Percentiles rank a stretch among this genome's conserved stretches.
phyloP scores from a whole-genome alignment of 2,329 filamentous ascomycete species.

The Colletotrichum sp. region DNA sequence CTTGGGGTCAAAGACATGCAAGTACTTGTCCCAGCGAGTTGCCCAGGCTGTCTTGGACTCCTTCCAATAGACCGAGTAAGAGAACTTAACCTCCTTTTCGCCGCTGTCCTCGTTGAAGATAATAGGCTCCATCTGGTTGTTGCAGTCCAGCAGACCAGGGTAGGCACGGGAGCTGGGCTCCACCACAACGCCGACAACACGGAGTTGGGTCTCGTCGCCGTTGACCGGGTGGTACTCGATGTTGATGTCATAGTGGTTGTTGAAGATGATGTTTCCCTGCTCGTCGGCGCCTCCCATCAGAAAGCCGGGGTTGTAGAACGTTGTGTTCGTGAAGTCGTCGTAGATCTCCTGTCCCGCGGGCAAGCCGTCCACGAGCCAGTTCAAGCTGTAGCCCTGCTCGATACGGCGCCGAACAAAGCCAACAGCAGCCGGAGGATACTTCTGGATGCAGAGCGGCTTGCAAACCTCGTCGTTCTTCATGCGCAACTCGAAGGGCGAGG shows the following conservation, averaged over 20 bases:
- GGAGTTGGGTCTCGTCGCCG: conserved; percentile 69
- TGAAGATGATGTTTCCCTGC: conserved; percentile 67
- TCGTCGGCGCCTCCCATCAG: conserved; percentile 69
- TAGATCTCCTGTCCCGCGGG: conserved; percentile 85
- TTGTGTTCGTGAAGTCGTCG: conserved; percentile 76
- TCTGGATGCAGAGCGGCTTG: conserved; percentile 75
- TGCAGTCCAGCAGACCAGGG: conserved; percentile 67
- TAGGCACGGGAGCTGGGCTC: conserved; percentile 76
- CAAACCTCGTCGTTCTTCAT: conserved; percentile 91
- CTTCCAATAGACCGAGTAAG: conserved; percentile 91
- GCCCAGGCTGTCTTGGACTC: conserved; percentile 89
- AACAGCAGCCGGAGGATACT: conserved; percentile 68
- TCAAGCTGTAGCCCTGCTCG: conserved; percentile 85
- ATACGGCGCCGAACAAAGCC: conserved; percentile 86
- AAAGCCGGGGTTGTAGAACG: conserved; percentile 93
- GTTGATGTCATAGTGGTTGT: conserved; percentile 95
- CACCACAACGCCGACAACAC: conserved; percentile 92
- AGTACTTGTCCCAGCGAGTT: conserved; percentile 97
- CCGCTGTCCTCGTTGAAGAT: conserved; percentile 63
- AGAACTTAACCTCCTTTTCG: conserved; percentile 72
- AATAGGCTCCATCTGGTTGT: conserved; percentile 60
- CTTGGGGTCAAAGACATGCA: conserved; percentile 96
- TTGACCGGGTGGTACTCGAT: conserved; percentile 89
- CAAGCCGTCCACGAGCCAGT: conserved; percentile 94
- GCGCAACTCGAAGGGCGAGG: conserved; percentile 88